Evolutionary conservation across 805 yeast genomes (phyloP).

Genomic region (Metschnikowia arizonensis): DNA sequence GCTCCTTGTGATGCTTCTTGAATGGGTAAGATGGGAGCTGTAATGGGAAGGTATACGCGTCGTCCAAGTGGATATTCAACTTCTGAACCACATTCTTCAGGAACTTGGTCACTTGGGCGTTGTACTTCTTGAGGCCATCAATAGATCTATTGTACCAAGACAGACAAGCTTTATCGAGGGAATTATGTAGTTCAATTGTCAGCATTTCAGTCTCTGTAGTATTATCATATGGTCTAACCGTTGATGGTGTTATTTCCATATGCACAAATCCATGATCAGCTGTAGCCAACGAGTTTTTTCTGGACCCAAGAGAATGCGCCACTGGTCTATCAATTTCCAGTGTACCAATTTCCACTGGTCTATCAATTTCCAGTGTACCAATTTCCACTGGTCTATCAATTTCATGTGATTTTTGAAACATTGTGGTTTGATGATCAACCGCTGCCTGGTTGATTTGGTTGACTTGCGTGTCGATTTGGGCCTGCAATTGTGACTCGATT

Average conservation of each 20-base stretch:
- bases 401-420: not conserved
- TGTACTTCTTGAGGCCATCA: constrained; percentile 30
- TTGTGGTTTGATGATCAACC: not conserved
- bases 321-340: not conserved
- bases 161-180: constrained; percentile 19
- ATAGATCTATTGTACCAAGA: constrained; percentile 38
- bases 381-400: too few relatives aligned
- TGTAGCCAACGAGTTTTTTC: not conserved
- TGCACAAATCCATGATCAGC: constrained; percentile 3
- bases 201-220: not conserved
- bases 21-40: constrained; percentile 27
- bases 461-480: constrained; percentile 9
- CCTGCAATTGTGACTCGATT: constrained; percentile 23
- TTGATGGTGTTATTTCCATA: not conserved
- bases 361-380: too few relatives aligned
- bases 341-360: too few relatives aligned
- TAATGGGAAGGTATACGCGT: constrained; percentile 39
- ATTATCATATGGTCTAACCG: too few relatives aligned
- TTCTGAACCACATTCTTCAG: constrained; percentile 26
- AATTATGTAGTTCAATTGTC: not conserved
- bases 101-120: constrained; percentile 32
- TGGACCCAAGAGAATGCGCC: not conserved
- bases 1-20: not conserved
- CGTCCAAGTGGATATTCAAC: constrained; percentile 32
- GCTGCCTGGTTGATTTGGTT: not conserved